A percentile compares a stretch with the other conserved stretches of the same genome.
Conservation (phyloP, 2,329 filamentous ascomycete genomes). For the Aphanocladium album region DNA sequence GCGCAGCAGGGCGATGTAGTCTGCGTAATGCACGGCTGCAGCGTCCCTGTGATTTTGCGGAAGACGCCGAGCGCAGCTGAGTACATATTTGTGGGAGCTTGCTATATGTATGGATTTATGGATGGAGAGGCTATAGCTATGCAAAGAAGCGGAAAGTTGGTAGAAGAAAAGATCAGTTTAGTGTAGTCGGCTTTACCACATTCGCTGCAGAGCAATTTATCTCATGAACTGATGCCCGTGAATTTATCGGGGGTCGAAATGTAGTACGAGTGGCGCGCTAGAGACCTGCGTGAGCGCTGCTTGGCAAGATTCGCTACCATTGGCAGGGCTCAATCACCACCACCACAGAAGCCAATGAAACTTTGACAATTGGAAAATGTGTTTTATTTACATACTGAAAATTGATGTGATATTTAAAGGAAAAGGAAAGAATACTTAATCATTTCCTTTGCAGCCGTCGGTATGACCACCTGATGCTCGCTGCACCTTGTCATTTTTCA, state of each 20-base stretch:
- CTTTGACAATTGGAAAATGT: neutral
- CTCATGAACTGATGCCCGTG: neutral
- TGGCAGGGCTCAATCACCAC: neutral
- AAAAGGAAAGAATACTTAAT: conserved; percentile 6
- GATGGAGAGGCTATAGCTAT: neutral
- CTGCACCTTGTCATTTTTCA: conserved; percentile 21
- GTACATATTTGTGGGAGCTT: neutral
- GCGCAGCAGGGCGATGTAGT: neutral
- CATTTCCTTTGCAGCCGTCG: conserved; percentile 15
- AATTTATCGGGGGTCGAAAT: neutral
- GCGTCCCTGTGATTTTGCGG: neutral
- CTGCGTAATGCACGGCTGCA: neutral
- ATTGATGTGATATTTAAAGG: neutral
- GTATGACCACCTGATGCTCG: conserved; percentile 16
- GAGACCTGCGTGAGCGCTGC: neutral
- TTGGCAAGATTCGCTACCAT: neutral
- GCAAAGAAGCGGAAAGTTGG: neutral
- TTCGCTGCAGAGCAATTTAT: neutral
- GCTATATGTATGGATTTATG: neutral
- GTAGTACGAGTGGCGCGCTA: neutral
- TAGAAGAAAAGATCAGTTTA: neutral
- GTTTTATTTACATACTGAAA: neutral
- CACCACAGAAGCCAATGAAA: neutral
- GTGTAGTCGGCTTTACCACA: neutral
- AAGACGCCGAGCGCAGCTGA: neutral